These are phyloP conservation scores for Ciborinia camelliae DNA, from an alignment of 2,329 filamentous ascomycete genomes.

Conservation along the genomic window DNA sequence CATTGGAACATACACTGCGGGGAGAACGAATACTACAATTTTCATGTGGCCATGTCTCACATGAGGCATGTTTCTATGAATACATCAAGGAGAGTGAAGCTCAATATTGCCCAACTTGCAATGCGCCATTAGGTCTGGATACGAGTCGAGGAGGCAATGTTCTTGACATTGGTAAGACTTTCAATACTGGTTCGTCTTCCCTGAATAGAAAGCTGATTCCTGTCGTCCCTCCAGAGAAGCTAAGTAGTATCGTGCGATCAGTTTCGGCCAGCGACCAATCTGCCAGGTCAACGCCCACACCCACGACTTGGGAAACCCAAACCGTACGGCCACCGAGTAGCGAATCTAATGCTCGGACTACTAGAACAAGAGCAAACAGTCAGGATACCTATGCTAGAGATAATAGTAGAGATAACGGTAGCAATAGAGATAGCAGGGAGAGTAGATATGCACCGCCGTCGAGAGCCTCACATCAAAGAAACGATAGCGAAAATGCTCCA, in stretches of 20 bases:
- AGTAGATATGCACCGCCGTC: constrained; percentile 42
- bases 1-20: constrained; percentile 87
- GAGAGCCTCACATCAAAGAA: constrained; percentile 58
- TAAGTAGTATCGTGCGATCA: constrained; percentile 87
- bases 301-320: constrained; percentile 65
- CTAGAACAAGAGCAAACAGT: constrained; percentile 35
- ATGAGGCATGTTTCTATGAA: constrained; percentile 98
- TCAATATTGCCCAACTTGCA: constrained; percentile 90
- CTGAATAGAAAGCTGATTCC: constrained; percentile 28
- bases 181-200: constrained; percentile 37
- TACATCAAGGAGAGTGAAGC: constrained; percentile 94
- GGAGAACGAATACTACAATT: constrained; percentile 95
- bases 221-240: constrained; percentile 65
- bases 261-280: constrained; percentile 62
- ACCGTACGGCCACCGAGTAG: constrained; percentile 53
- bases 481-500: constrained; percentile 70
- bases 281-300: constrained; percentile 45
- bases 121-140: constrained; percentile 86
- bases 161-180: constrained; percentile 71
- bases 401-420: constrained; percentile 37
- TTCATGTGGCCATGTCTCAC: constrained; percentile 93
- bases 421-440: constrained; percentile 40
- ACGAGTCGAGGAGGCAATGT: constrained; percentile 90
- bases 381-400: constrained; percentile 37
- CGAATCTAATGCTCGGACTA: constrained; percentile 32